Evolutionary conservation across 495 filamentous ascomycete species (phyloP), one percentile per base, ranked within the genome.

Genomic region (Cercophora newfieldiana): DNA sequence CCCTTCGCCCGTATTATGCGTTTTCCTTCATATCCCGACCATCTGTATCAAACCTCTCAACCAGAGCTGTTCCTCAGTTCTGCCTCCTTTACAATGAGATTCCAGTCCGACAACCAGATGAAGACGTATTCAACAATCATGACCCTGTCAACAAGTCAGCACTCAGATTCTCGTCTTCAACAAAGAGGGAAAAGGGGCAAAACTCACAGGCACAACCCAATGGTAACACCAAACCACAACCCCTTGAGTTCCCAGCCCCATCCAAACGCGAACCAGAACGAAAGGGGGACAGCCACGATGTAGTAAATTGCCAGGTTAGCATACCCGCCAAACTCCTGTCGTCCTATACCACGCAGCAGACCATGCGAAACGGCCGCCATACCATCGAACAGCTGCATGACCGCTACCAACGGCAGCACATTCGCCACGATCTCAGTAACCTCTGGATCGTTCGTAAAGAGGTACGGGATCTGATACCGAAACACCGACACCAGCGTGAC

Each of bases 371-470:
- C 89, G 7, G 88, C 83, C 0, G 92, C 89, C 50, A 95, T 73
- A 14, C 89, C 86, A 72, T 98, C 94, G 67, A 94, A 93, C 1
- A 95, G 83, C 75, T 98, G 94, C 82, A 96, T 96, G 0, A 91
- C 83, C 0, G 92, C 92, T 57, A 89, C 90, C 1, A 97, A 71
- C 1, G 94, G 93, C 53, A 98, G 80, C 10, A 90, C 85, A 2
- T 74, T 71, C 0, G 92, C 88, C 6, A 94, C 91, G 10, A 96
- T 76, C 14, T 79, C 82, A 64, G 94, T 87, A 55, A 98, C 93
- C 49, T 93, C 91, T 30, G 81, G 74, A 62, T 98, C 92, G 12
- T 85, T 81, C 1, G 93, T 96, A 77, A 97, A 96, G 0, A 97
- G 85, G 55, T 82, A 77, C 0, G 92, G 91, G 56, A 97, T 88